Evolutionary conservation across 1,139 yeast species (phyloP), one percentile per base, ranked within the genome.

Genomic region (Wickerhamiella infanticola): DNA sequence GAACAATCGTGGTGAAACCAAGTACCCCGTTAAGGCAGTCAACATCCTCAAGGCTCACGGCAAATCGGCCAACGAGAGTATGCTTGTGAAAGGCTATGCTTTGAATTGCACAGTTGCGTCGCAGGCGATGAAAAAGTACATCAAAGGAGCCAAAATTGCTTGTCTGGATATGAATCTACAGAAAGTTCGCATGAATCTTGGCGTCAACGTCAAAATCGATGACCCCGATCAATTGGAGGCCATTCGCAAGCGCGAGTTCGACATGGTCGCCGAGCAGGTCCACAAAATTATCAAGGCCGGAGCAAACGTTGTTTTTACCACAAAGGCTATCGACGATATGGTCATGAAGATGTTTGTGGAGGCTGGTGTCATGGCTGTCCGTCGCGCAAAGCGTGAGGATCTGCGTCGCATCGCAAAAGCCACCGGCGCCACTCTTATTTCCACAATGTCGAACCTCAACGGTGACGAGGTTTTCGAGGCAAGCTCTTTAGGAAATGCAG

Each of bases 201-300:
- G 99, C 45, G 97, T 93, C 47, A 94, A 88, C 64, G 84, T 93
- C 63, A 88, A 90, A 61, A 85, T 93, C 59, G 95, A 85, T 57
- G 97, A 93, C 63, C 98, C 99, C 40, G 95, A 90, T 56, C 95
- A 86, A 66, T 74, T 93, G 57, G 99, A 93, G 67, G 90, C 86
- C 60, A 88, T 93, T 56, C 77, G 98, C 61, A 81, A 86, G 64
- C 78, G 97, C 59, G 99, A 93, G 67, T 80, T 81, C 58, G 96
- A 90, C 47, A 85, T 93, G 52, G 78, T 88, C 38, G 69, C 85
- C 53, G 98, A 90, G 62, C 81, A 93, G 65, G 81, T 90, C 57
- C 75, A 75, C 56, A 90, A 84, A 65, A 84, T 93, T 60, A 75
- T 93, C 59, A 77, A 72, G 53, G 79, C 97, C 7, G 99, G 99